Conservation (phyloP, 768 basidiomycete genomes). For the Boletus huronensis region DNA sequence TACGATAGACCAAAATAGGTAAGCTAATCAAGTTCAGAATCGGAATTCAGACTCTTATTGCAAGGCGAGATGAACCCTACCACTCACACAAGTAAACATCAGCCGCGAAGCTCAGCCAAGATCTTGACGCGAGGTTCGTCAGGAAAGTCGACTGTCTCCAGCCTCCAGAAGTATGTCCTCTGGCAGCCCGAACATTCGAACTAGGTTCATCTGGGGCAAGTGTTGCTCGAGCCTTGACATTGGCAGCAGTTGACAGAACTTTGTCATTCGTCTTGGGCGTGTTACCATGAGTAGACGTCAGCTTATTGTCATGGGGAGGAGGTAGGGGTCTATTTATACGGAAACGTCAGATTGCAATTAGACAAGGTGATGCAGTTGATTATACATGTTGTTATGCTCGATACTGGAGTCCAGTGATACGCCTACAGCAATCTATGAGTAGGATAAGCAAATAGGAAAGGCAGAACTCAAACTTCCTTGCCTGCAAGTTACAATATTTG, state of each 20-base stretch:
- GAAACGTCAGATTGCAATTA: constrained; percentile 24
- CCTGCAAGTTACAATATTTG: constrained; percentile 49
- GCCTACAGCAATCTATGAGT: constrained; percentile 25
- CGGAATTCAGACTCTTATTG: constrained; percentile 5
- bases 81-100: constrained; percentile 57
- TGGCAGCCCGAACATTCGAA: not conserved
- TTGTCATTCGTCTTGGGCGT: not conserved
- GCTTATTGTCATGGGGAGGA: constrained; percentile 6
- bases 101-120: constrained; percentile 34
- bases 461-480: constrained; percentile 22
- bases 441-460: not conserved
- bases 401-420: constrained; percentile 22
- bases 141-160: not conserved
- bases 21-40: constrained; percentile 43
- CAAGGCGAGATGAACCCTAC: not conserved
- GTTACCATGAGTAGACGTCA: not conserved
- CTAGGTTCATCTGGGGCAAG: not conserved
- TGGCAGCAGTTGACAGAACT: not conserved
- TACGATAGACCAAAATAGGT: constrained; percentile 79
- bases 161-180: not conserved
- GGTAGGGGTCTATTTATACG: constrained; percentile 18
- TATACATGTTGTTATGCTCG: constrained; percentile 43
- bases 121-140: constrained; percentile 3
- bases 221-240: not conserved
- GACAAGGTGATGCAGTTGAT: constrained; percentile 39